Conservation (phyloP, 2,329 filamentous ascomycete species). For the Nemania sp. region DNA sequence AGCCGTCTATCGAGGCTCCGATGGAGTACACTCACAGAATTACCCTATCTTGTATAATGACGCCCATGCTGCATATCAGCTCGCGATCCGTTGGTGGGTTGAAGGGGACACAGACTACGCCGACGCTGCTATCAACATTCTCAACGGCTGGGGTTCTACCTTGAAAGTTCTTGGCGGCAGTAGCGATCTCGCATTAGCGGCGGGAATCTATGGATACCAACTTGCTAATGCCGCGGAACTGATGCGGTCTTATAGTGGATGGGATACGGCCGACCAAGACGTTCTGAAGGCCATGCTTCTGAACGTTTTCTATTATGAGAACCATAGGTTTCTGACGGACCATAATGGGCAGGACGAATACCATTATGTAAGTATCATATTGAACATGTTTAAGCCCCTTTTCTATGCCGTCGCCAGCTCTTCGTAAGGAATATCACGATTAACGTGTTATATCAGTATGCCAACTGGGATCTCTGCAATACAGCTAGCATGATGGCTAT, state of each 20-base stretch:
- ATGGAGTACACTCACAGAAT: constrained; percentile 48
- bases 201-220: constrained; percentile 60
- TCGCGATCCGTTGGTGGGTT: constrained; percentile 57
- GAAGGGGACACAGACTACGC: constrained; percentile 54
- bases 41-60: constrained; percentile 52
- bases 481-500: constrained; percentile 57
- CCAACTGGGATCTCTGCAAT: constrained; percentile 61
- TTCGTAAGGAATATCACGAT: neutral
- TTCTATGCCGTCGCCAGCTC: neutral
- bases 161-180: constrained; percentile 52
- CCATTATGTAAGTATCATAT: constrained; percentile 47
- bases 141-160: constrained; percentile 55
- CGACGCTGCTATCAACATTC: constrained; percentile 52
- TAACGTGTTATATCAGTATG: constrained; percentile 3
- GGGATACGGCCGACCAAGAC: constrained; percentile 45
- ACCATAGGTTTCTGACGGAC: constrained; percentile 53
- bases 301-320: constrained; percentile 55
- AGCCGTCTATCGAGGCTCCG: constrained; percentile 53
- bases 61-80: constrained; percentile 54
- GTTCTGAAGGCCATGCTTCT: constrained; percentile 47
- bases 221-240: constrained; percentile 61
- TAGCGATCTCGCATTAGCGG: constrained; percentile 55
- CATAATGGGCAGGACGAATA: constrained; percentile 53
- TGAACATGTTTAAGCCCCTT: neutral
- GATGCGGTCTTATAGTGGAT: constrained; percentile 52